Evolutionary conservation across 345 rosid genomes (phyloP).

Genomic region (Pseudoturritis turrita): DNA sequence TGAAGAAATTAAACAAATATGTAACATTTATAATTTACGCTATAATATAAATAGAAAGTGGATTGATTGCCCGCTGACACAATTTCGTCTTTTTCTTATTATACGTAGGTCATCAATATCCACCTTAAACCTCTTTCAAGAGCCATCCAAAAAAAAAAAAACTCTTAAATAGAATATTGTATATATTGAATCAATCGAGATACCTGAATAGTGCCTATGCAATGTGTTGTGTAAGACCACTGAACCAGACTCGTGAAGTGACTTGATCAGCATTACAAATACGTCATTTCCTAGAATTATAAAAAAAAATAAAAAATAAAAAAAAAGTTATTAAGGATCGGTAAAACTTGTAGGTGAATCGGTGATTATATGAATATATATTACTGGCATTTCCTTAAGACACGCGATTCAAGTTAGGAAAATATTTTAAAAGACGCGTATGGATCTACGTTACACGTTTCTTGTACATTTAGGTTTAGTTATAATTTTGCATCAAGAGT

Average conservation of each 20-base stretch:
- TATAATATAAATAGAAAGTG: not conserved
- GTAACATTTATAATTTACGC: too few species aligned
- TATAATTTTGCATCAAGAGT: not conserved
- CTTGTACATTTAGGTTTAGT: conserved; percentile 14
- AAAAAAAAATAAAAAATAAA: not conserved
- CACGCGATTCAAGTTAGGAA: not conserved
- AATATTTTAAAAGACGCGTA: not conserved
- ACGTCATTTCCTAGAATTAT: not conserved
- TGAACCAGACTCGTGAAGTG: not conserved
- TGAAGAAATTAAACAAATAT: not conserved
- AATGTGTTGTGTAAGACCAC: not conserved
- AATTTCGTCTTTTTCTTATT: not conserved
- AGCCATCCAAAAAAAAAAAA: too few species aligned
- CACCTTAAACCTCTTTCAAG: too few species aligned
- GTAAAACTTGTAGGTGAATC: conserved; percentile 9
- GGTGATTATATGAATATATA: not conserved
- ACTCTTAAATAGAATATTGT: too few species aligned
- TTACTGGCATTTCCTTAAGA: not conserved
- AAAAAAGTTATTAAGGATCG: not conserved
- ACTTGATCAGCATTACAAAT: not conserved
- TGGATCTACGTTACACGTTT: conserved; percentile 16
- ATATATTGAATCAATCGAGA: not conserved
- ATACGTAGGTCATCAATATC: too few species aligned
- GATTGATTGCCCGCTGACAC: not conserved
- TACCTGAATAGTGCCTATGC: not conserved